A percentile compares a stretch with the other conserved stretches of the same genome.
Evolutionary conservation across 148 eudicot species (phyloP).

Genomic region (Vaccinium corymbosum): DNA sequence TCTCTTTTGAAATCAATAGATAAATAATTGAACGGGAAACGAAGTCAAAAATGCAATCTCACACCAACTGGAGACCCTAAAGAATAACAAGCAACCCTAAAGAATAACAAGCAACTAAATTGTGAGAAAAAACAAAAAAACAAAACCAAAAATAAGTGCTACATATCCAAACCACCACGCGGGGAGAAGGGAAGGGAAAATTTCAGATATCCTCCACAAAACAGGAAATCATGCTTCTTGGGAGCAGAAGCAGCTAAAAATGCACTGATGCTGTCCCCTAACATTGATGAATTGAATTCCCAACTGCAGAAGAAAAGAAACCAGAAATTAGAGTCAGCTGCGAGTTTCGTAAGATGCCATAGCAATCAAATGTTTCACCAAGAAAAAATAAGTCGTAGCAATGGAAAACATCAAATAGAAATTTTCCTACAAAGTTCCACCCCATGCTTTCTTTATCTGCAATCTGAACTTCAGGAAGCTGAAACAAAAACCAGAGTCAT

Average conservation of each 20-base stretch:
- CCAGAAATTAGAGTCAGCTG: conserved; percentile 7
- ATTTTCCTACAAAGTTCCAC: conserved; percentile 21
- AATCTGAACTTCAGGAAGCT: conserved; percentile 25
- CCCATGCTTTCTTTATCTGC: conserved; percentile 22
- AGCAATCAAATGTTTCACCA: background rate
- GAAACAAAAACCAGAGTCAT: conserved; percentile 15
- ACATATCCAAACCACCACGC: conserved; percentile 23
- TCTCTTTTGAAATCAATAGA: conserved; percentile 26
- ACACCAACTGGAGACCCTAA: conserved; percentile 49
- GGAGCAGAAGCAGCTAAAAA: conserved; percentile 87
- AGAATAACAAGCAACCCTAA: conserved; percentile 48
- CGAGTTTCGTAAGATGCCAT: background rate
- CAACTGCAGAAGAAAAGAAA: conserved; percentile 32
- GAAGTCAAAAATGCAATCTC: conserved; percentile 56
- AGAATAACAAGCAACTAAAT: conserved; percentile 43
- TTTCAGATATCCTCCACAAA: conserved; percentile 29
- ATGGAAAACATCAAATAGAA: background rate
- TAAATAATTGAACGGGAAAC: conserved; percentile 22
- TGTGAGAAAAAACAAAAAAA: conserved; percentile 12
- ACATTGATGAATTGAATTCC: conserved; percentile 21
- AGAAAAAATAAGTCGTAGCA: background rate
- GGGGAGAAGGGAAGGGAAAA: conserved; percentile 17
- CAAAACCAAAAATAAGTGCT: conserved; percentile 15
- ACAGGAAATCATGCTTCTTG: conserved; percentile 31
- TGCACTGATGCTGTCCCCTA: conserved; percentile 53